Evolutionary conservation across 148 eudicot species (phyloP).

Genomic region (Chenopodium berlandieri): DNA sequence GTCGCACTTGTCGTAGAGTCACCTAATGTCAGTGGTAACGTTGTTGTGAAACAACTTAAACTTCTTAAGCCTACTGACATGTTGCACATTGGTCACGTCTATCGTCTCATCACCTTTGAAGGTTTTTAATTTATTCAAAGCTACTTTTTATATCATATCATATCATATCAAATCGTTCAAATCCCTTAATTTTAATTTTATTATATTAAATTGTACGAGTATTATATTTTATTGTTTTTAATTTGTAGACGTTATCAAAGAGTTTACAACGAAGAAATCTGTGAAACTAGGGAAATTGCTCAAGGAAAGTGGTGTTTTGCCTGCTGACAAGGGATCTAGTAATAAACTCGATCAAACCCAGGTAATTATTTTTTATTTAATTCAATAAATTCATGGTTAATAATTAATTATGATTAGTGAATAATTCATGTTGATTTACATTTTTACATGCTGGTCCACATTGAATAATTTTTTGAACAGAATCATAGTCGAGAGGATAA

Average conservation of each 20-base stretch:
- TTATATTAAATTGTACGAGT: no score
- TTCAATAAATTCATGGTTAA: no score
- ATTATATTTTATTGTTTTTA: background rate
- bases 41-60: constrained; percentile 41
- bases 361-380: no score
- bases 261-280: constrained; percentile 57
- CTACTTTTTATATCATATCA: no score
- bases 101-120: constrained; percentile 69
- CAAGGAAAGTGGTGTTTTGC: constrained; percentile 44
- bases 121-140: constrained; percentile 27
- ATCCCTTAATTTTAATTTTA: no score
- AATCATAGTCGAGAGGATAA: background rate
- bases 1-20: constrained; percentile 50
- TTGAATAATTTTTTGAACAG: no score
- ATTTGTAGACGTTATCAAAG: constrained; percentile 58
- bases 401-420: no score
- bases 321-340: background rate
- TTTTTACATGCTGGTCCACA: background rate
- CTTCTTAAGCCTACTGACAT: constrained; percentile 64
- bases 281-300: constrained; percentile 59
- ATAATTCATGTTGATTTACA: background rate
- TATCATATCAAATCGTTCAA: no score
- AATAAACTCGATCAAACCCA: constrained; percentile 5
- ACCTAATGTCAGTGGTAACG: constrained; percentile 1
- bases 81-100: constrained; percentile 61